Evolutionary conservation across 331 rosid species (phyloP), one percentile per base, ranked within the genome.

Genomic region (Saraca asoca): DNA sequence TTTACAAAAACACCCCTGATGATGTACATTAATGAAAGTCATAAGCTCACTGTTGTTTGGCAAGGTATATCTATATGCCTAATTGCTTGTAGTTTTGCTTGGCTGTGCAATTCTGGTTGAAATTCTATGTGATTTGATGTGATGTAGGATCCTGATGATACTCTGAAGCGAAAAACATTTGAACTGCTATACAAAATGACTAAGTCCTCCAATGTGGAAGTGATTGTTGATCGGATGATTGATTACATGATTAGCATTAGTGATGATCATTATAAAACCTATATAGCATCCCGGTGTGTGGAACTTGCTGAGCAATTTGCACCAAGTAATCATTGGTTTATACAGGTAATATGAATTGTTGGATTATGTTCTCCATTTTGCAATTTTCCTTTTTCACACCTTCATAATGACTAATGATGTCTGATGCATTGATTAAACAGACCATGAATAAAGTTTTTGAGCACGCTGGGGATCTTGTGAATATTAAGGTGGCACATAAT

Each of bases 371-470:
- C 18, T 68, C 72, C 46, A 35, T 64, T 64, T 44, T 62, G 7
- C 43, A 12, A 50, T 16, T 59, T 59, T 38, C 10, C 5, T 54
- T 37, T 48, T 56, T 19, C 34, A 7, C 38, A 6, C 20, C 49
- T 33, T 51, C 18, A 9, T 20, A 35, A 14, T 51, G 42, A 51
- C 52, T 15, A 58, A 39, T 37, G n/a, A 31, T 77, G 37, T 15
- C 20, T 74, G 72, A 11, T 68, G 41, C 43, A 18, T 31, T 52
- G 76, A 50, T 78, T 68, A 42, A 19, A 45, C 86, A 91, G 97
- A 88, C 95, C 70, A 91, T 91, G 84, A 91, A 91, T 81, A 88
- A 88, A 88, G 97, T 91, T 68, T 91, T 91, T 63, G 95, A 91
- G 87, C 97, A 91, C 64, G 95, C 95, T 18, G 97, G 95, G 70